A percentile compares a stretch with the other conserved stretches of the same genome.
These are phyloP conservation scores for Populus euphratica DNA, from an alignment of 345 rosid genomes.

Conservation along the genomic window DNA sequence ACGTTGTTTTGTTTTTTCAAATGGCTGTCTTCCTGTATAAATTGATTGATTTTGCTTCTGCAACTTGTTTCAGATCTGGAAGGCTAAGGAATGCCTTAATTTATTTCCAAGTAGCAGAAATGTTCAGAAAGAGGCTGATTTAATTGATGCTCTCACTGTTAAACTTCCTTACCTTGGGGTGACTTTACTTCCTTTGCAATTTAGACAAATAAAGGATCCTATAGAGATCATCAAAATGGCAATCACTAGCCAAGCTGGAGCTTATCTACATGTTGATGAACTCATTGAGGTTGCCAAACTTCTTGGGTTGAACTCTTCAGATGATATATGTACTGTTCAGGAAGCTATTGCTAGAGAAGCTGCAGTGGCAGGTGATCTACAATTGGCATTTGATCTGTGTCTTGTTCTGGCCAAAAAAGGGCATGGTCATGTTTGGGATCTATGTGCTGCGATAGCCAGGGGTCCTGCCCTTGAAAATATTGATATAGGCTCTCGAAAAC, in stretches of 20 bases:
- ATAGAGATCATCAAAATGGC: constrained; percentile 97
- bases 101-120: constrained; percentile 73
- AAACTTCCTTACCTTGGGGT: constrained; percentile 94
- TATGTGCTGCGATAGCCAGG: constrained; percentile 96
- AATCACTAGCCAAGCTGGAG: constrained; percentile 80
- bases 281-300: constrained; percentile 91
- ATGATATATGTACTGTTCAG: constrained; percentile 74
- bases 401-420: constrained; percentile 79
- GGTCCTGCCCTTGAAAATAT: constrained; percentile 91
- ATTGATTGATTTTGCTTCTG: constrained; percentile 15
- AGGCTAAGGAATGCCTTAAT: constrained; percentile 89
- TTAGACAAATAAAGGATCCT: constrained; percentile 91
- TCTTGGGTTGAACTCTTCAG: constrained; percentile 78
- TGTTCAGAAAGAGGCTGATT: constrained; percentile 79
- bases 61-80: constrained; percentile 72
- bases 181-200: constrained; percentile 80
- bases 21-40: not conserved
- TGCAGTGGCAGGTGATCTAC: constrained; percentile 94
- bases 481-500: constrained; percentile 77
- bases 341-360: constrained; percentile 99
- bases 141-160: constrained; percentile 76
- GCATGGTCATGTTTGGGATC: constrained; percentile 92
- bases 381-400: constrained; percentile 93
- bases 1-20: not conserved
- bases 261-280: constrained; percentile 84